These are phyloP conservation scores for Magnusiomyces ingens DNA, from an alignment of 1,139 yeast species.

Conservation along the genomic window DNA sequence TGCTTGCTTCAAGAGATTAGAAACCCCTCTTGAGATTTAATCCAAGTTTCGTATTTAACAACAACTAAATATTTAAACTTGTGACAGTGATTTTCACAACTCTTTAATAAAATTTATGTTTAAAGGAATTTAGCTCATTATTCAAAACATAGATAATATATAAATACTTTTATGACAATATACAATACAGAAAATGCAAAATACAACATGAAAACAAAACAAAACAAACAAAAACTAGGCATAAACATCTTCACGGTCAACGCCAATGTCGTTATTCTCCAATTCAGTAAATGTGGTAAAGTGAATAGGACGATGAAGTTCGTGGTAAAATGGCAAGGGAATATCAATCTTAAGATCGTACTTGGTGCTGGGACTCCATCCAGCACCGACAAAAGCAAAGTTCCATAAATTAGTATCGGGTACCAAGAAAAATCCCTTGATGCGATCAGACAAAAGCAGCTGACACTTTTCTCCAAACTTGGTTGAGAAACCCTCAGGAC, in stretches of 20 bases:
- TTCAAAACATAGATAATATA: neutral
- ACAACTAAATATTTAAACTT: neutral
- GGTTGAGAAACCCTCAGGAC: constrained; percentile 60
- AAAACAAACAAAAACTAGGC: constrained; percentile 33
- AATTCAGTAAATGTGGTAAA: constrained; percentile 67
- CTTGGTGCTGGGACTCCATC: constrained; percentile 59
- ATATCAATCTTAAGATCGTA: constrained; percentile 65
- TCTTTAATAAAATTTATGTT: no score
- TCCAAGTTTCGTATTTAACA: neutral
- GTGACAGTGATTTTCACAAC: no score
- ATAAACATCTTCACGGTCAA: constrained; percentile 67
- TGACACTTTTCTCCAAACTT: constrained; percentile 60
- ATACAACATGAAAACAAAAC: neutral
- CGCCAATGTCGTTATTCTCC: constrained; percentile 56
- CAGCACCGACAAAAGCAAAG: constrained; percentile 79
- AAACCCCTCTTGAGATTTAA: constrained; percentile 13
- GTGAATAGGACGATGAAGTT: constrained; percentile 82
- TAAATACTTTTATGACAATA: neutral
- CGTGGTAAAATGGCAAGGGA: constrained; percentile 80
- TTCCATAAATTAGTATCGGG: constrained; percentile 89
- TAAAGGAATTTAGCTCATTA: no score
- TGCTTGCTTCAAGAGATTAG: constrained; percentile 72
- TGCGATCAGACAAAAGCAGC: constrained; percentile 64
- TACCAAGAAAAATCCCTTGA: constrained; percentile 77
- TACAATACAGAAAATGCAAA: neutral